These are phyloP conservation scores for Sindora glabra DNA, from an alignment of 306 rosid species.

Conservation along the genomic window DNA sequence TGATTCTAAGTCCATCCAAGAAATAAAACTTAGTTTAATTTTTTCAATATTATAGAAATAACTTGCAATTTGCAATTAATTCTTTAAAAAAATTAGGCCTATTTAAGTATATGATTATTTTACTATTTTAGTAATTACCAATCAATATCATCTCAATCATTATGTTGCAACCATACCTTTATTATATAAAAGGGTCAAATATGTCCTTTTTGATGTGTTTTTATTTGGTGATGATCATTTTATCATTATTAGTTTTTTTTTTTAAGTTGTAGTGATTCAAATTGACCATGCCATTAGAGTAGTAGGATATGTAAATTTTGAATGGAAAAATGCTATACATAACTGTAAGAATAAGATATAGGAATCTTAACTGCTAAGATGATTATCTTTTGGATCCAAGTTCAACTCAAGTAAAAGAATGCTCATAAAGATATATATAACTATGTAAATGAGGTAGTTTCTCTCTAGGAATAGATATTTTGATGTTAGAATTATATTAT, in stretches of 20 bases:
- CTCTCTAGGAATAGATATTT: background rate
- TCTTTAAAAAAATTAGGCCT: constrained; percentile 33
- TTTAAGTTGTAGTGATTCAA: constrained; percentile 59
- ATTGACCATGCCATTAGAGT: constrained; percentile 75
- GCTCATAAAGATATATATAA: constrained; percentile 39
- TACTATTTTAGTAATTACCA: constrained; percentile 65
- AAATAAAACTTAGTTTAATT: background rate
- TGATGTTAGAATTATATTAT: background rate
- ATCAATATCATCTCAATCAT: constrained; percentile 50
- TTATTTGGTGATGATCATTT: background rate
- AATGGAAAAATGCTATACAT: constrained; percentile 50
- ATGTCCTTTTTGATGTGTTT: background rate
- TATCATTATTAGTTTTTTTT: constrained; percentile 17
- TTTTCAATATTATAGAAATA: background rate
- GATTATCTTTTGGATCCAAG: constrained; percentile 68
- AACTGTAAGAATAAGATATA: constrained; percentile 53
- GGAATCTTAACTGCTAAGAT: constrained; percentile 48
- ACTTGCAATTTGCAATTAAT: background rate
- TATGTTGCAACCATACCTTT: too few relatives aligned
- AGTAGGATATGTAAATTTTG: constrained; percentile 49
- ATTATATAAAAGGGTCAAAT: too few relatives aligned
- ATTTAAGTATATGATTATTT: constrained; percentile 45
- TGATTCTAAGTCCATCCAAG: too few relatives aligned
- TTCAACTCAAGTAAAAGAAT: constrained; percentile 51
- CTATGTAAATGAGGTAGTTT: constrained; percentile 50